These are phyloP conservation scores for Petasospora fabianii DNA, from an alignment of 1,139 yeast species.

Conservation along the genomic window DNA sequence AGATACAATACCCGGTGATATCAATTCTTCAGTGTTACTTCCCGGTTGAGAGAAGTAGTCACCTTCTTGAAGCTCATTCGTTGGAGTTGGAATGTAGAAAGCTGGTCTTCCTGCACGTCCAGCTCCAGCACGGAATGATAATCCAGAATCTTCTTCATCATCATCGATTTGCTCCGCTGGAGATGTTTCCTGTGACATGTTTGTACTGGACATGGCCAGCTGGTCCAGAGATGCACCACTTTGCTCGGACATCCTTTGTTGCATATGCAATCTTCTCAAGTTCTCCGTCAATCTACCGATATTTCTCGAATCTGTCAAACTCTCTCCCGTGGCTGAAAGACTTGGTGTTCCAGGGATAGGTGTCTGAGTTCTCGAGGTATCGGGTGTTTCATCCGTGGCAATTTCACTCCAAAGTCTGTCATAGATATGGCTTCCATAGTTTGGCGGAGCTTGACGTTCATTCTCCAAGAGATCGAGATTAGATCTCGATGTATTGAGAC, in stretches of 20 bases:
- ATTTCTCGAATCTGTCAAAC: constrained; percentile 25
- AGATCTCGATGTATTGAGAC: constrained; percentile 21
- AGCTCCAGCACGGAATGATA: constrained; percentile 14
- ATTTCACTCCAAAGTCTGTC: constrained; percentile 81
- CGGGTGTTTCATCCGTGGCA: constrained; percentile 29
- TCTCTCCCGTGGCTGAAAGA: constrained; percentile 12
- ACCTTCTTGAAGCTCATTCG: constrained; percentile 18
- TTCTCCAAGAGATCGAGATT: constrained; percentile 17
- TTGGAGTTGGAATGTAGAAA: constrained; percentile 23
- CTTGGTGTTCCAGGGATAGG: constrained; percentile 27
- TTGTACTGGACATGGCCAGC: constrained; percentile 15
- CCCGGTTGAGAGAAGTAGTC: constrained; percentile 24
- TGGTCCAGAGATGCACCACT: constrained; percentile 22
- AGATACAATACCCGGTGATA: constrained; percentile 40
- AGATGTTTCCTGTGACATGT: no score
- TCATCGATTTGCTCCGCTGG: constrained; percentile 21
- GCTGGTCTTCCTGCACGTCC: constrained; percentile 7
- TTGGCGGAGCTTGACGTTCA: constrained; percentile 71
- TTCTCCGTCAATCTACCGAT: constrained; percentile 44
- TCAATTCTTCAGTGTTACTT: constrained; percentile 23
- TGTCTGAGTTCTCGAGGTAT: constrained; percentile 27
- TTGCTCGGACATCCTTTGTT: constrained; percentile 36
- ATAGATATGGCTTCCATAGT: constrained; percentile 79
- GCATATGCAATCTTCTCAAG: constrained; percentile 49
- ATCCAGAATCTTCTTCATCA: constrained; percentile 23